A percentile compares a stretch with the other conserved stretches of the same genome.
These are phyloP conservation scores for Suhomyces bolitotheri DNA, from an alignment of 1,139 yeast species.

Conservation along the genomic window DNA sequence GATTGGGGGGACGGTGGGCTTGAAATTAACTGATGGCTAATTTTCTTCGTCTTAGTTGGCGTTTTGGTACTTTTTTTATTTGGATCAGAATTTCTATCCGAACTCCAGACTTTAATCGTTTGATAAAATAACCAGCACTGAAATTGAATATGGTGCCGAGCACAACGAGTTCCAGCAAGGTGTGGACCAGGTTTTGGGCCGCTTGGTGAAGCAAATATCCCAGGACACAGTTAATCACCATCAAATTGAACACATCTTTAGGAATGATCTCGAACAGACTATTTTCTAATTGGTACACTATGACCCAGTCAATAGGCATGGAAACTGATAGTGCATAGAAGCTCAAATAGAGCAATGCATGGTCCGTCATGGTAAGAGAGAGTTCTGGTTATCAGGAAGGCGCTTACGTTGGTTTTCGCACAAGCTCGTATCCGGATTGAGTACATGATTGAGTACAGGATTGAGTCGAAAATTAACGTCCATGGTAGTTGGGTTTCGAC, in stretches of 20 bases:
- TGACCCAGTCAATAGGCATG: slow-evolving; percentile 1
- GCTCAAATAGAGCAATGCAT: slow-evolving; percentile 1
- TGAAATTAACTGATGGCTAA: too few relatives aligned
- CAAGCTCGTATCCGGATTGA: too few relatives aligned
- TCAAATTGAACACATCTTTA: not conserved
- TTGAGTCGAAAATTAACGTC: too few relatives aligned
- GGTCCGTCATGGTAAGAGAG: slow-evolving; percentile 4
- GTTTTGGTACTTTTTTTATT: too few relatives aligned
- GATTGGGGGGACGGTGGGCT: too few relatives aligned
- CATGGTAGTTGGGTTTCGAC: too few relatives aligned
- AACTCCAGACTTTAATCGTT: not conserved
- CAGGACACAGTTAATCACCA: not conserved
- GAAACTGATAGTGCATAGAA: slow-evolving; percentile 1
- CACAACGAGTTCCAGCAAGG: not conserved
- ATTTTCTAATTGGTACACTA: not conserved
- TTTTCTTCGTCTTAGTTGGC: too few relatives aligned
- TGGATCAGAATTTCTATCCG: not conserved
- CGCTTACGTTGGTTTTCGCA: not conserved
- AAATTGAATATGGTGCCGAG: not conserved
- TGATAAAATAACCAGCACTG: not conserved
- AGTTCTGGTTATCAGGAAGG: not conserved
- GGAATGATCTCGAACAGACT: not conserved
- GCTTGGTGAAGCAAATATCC: not conserved
- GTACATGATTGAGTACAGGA: too few relatives aligned
- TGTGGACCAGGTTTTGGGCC: not conserved